phyloP scores from a whole-genome alignment of 768 basidiomycete genomes.

The Mycena epipterygia region DNA sequence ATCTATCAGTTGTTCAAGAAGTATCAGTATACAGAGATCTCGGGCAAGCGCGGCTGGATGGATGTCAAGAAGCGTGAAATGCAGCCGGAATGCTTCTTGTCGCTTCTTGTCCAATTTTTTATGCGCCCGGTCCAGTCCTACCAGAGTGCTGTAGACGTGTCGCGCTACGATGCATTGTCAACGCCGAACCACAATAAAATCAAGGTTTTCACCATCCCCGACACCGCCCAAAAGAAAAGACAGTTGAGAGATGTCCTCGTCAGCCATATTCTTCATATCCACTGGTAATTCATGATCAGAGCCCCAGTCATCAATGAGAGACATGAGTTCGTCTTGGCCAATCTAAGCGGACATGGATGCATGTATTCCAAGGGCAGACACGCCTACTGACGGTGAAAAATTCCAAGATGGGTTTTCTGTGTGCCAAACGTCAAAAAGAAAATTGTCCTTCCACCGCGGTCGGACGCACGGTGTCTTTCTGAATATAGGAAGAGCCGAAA shows the following conservation, averaged over 20 bases:
- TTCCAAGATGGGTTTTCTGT: conserved; percentile 14
- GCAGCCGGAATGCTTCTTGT: not conserved
- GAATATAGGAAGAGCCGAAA: conserved; percentile 23
- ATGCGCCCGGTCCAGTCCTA: conserved; percentile 16
- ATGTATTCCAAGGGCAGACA: not conserved
- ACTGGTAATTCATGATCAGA: not conserved
- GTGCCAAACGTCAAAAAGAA: not conserved
- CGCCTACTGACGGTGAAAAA: conserved; percentile 11
- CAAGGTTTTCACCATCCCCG: conserved; percentile 11
- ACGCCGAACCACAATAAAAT: not conserved
- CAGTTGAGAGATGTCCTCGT: not conserved
- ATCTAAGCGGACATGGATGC: not conserved
- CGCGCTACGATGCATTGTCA: conserved; percentile 5
- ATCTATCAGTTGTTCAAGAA: conserved; percentile 12
- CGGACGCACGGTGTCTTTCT: conserved; percentile 6
- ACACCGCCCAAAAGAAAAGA: conserved; percentile 18
- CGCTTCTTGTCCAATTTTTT: conserved; percentile 8
- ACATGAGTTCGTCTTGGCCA: conserved; percentile 22
- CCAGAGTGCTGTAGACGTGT: conserved; percentile 21
- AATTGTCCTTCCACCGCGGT: not conserved
- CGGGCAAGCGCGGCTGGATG: conserved; percentile 19
- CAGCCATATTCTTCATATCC: not conserved
- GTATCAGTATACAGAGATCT: conserved; percentile 21
- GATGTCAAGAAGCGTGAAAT: conserved; percentile 24
- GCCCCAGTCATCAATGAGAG: conserved; percentile 18